These are phyloP conservation scores for Fusarium austroafricanum DNA, from an alignment of 2,329 filamentous ascomycete species.

Conservation along the genomic window DNA sequence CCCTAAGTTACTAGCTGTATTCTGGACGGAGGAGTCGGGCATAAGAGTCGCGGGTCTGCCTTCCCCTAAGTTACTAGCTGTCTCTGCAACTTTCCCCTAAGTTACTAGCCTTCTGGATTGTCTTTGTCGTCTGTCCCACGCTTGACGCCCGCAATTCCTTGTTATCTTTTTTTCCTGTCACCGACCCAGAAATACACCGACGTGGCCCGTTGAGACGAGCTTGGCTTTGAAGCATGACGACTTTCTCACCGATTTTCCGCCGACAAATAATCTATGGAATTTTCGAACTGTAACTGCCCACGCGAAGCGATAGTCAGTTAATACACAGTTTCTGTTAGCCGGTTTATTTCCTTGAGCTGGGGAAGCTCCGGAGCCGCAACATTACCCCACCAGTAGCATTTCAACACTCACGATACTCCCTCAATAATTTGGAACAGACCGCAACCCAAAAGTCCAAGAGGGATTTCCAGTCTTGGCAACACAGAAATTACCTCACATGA, in stretches of 20 bases:
- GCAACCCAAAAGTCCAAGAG: too few relatives aligned
- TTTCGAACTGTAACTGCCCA: constrained; percentile 1
- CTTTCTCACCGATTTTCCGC: constrained; percentile 16
- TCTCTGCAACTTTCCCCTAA: constrained; percentile 40
- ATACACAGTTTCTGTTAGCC: neutral
- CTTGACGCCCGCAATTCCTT: constrained; percentile 34
- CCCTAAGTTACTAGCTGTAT: constrained; percentile 45
- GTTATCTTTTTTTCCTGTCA: constrained; percentile 13
- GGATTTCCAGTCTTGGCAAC: constrained; percentile 10
- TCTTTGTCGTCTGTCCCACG: constrained; percentile 17
- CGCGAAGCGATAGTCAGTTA: neutral
- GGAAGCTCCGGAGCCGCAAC: constrained; percentile 36
- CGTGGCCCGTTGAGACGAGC: constrained; percentile 6
- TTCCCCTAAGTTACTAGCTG: constrained; percentile 44
- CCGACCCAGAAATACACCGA: constrained; percentile 9
- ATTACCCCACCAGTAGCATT: constrained; percentile 13
- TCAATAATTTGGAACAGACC: neutral
- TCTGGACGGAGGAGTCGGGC: constrained; percentile 37
- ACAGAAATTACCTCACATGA: constrained; percentile 14
- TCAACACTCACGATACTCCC: neutral
- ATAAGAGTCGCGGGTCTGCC: constrained; percentile 43
- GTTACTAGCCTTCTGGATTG: constrained; percentile 37
- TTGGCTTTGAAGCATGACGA: neutral
- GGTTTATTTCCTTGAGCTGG: constrained; percentile 36
- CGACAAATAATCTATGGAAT: neutral